Percentiles rank a stretch among this genome's conserved stretches.
phyloP scores from a whole-genome alignment of 345 rosid genomes.

The Populus ilicifolia region DNA sequence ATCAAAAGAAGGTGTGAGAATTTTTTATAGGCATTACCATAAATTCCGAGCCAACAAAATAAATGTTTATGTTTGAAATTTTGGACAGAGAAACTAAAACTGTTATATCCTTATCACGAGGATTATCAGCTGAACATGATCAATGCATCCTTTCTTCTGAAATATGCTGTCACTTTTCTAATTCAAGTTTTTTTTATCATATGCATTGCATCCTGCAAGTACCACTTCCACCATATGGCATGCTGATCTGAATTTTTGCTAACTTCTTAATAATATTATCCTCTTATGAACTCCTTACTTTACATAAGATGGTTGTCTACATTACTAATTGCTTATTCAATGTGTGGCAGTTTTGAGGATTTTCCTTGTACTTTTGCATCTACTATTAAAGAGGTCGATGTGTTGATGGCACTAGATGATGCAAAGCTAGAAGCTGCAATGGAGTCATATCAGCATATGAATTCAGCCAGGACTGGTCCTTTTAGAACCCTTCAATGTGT shows the following conservation, averaged over 20 bases:
- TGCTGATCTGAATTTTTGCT: not conserved
- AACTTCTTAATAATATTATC: not conserved
- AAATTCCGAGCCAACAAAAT: not conserved
- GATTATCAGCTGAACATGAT: not conserved
- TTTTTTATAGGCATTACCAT: not conserved
- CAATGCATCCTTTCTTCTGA: not conserved
- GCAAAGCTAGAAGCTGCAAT: conserved; percentile 37
- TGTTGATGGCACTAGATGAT: conserved; percentile 49
- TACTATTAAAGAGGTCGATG: conserved; percentile 56
- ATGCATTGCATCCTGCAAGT: not conserved
- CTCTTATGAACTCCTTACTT: not conserved
- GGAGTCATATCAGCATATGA: conserved; percentile 61
- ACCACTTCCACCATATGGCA: not conserved
- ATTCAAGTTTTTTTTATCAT: not conserved
- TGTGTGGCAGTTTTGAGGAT: conserved; percentile 56
- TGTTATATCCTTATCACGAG: not conserved
- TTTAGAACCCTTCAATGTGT: conserved; percentile 64
- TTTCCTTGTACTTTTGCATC: conserved; percentile 61
- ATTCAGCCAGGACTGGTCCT: conserved; percentile 62
- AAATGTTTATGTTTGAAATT: not conserved
- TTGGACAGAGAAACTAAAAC: not conserved
- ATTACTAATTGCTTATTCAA: not conserved
- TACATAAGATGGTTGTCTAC: not conserved
- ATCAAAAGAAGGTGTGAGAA: not conserved
- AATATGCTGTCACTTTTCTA: not conserved